Evolutionary conservation across 768 basidiomycete species (phyloP), one percentile per base, ranked within the genome.

Genomic region (Suillus variegatus): DNA sequence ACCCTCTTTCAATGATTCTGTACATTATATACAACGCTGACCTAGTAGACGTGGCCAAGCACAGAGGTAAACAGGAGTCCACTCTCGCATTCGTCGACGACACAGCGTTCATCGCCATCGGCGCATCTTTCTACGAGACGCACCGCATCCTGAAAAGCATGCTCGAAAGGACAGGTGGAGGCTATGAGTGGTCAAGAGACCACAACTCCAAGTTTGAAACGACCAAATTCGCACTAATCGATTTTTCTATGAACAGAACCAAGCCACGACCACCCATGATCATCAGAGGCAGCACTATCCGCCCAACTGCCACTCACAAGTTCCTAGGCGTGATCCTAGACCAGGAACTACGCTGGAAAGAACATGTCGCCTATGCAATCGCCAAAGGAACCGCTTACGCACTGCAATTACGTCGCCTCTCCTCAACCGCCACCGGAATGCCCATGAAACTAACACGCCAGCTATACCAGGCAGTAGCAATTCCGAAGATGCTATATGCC

Each of bases 11-110:
- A 0, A 65, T 64, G 49, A 67, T 74, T 1, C 63, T 72, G 0
- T 78, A 75, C 63, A 61, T 71, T 8, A 68, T 75, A 46, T 74
- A 75, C 55, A 71, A 69, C 61, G 61, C 69, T 1, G 67, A 66
- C 51, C 56, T 75, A 1, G 46, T 77, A 1, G 67, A 72, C 3
- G 60, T 71, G 2, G 46, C 66, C 7, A 62, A 56, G 4, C 28
- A 28, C 28, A 28, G 28, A 28, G 28, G 28, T 28, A 0, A 3
- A 2, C 3, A 1, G 5, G 56, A 57, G 8, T 20, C 28, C 13
- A 57, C 40, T 0, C 16, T 35, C 0, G 71, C 69, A 0, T 79
- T 73, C 56, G 70, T 78, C 0, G 68, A 79, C 55, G 70, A 79
- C 62, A 65, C 65, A 1, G 71, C 67, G 6, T 51, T 76, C 0